A percentile compares a stretch with the other conserved stretches of the same genome.
Conservation (phyloP, 306 rosid species). For the Lablab purpureus region DNA sequence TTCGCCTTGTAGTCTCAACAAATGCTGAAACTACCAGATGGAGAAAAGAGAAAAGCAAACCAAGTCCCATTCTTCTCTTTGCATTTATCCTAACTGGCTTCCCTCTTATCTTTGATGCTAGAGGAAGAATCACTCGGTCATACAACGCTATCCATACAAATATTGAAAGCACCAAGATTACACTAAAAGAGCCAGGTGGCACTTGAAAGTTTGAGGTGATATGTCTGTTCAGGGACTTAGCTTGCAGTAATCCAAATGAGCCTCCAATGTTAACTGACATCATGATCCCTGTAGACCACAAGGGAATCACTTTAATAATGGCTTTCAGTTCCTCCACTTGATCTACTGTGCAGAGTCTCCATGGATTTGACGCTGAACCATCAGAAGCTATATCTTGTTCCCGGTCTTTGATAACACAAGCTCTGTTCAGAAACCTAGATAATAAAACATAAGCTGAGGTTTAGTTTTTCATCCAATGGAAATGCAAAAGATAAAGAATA, state of each 20-base stretch:
- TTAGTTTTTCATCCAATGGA: background rate
- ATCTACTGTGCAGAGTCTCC: slow-evolving; percentile 71
- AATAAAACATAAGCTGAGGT: background rate
- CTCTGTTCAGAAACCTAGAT: slow-evolving; percentile 69
- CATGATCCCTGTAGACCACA: slow-evolving; percentile 76
- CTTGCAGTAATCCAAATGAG: slow-evolving; percentile 73
- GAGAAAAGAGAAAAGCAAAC: slow-evolving; percentile 53
- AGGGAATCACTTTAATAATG: slow-evolving; percentile 65
- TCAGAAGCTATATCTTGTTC: slow-evolving; percentile 58
- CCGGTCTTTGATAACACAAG: slow-evolving; percentile 58
- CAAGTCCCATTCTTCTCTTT: slow-evolving; percentile 71
- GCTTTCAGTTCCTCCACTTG: slow-evolving; percentile 80
- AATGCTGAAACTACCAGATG: slow-evolving; percentile 55
- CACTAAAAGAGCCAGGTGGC: slow-evolving; percentile 66
- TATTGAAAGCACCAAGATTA: slow-evolving; percentile 50
- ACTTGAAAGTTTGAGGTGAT: slow-evolving; percentile 60
- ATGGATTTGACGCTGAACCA: slow-evolving; percentile 65
- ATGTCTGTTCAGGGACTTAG: slow-evolving; percentile 66
- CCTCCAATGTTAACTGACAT: slow-evolving; percentile 60
- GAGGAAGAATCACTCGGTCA: slow-evolving; percentile 63
- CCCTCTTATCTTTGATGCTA: slow-evolving; percentile 67
- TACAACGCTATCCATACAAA: slow-evolving; percentile 63
- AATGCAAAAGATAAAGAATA: background rate
- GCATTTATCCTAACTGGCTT: slow-evolving; percentile 55
- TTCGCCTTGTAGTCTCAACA: slow-evolving; percentile 56